Conservation (phyloP, 768 basidiomycete genomes). For the Termitomyces sp. region DNA sequence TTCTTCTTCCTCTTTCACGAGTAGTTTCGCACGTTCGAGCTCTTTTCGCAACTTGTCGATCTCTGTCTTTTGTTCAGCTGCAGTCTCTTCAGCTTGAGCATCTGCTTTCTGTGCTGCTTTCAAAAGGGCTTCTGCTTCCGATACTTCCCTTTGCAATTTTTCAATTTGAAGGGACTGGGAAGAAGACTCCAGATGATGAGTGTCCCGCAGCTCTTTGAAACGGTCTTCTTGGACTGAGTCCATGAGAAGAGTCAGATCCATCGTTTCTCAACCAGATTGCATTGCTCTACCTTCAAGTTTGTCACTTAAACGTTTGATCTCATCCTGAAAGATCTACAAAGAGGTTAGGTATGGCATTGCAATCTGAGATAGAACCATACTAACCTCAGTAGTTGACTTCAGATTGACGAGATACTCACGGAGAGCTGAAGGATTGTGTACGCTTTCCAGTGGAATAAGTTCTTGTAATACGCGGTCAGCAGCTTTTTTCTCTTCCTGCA, state of each 20-base stretch:
- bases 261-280: neutral
- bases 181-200: slow-evolving; percentile 71
- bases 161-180: slow-evolving; percentile 76
- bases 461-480: slow-evolving; percentile 66
- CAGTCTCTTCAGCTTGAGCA: slow-evolving; percentile 41
- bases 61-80: slow-evolving; percentile 46
- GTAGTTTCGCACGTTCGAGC: slow-evolving; percentile 48
- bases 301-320: slow-evolving; percentile 67
- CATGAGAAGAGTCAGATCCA: neutral
- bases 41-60: slow-evolving; percentile 59
- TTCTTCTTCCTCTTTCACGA: slow-evolving; percentile 93
- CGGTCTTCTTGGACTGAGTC: slow-evolving; percentile 74
- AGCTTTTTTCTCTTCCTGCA: slow-evolving; percentile 67
- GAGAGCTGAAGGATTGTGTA: slow-evolving; percentile 59
- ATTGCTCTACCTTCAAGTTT: slow-evolving; percentile 61
- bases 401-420: slow-evolving; percentile 69
- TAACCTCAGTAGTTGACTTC: slow-evolving; percentile 64
- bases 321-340: slow-evolving; percentile 62
- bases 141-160: slow-evolving; percentile 59
- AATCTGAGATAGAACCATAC: slow-evolving; percentile 13
- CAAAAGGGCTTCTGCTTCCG: slow-evolving; percentile 66
- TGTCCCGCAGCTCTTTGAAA: slow-evolving; percentile 79
- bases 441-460: slow-evolving; percentile 62
- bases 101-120: slow-evolving; percentile 47
- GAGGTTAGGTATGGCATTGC: neutral